A percentile compares a stretch with the other conserved stretches of the same genome.
Evolutionary conservation across 371 early-diverging fungal genomes (phyloP).

Genomic region (Syncephalis fuscata): DNA sequence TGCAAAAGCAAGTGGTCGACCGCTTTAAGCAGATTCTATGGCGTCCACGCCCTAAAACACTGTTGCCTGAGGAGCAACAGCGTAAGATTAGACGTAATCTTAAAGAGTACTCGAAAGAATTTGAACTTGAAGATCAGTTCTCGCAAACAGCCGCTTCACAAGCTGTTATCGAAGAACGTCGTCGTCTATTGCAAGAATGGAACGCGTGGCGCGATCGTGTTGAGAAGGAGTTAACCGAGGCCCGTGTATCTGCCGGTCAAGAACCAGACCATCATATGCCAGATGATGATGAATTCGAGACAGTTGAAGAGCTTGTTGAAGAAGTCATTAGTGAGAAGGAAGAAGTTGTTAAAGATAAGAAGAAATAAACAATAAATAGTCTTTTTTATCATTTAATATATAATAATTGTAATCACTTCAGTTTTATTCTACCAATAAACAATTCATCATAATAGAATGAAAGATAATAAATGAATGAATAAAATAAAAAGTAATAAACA

Average conservation of each 20-base stretch:
- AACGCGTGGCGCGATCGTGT: slow-evolving; percentile 52
- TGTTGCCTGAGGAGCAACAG: slow-evolving; percentile 68
- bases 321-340: slow-evolving; percentile 52
- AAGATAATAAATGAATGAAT: too few species aligned
- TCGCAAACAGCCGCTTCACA: slow-evolving; percentile 47
- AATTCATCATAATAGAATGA: too few species aligned
- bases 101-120: slow-evolving; percentile 66
- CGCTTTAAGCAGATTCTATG: slow-evolving; percentile 86
- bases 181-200: slow-evolving; percentile 64
- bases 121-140: slow-evolving; percentile 78
- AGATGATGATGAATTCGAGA: slow-evolving; percentile 37
- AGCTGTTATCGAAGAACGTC: slow-evolving; percentile 52
- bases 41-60: slow-evolving; percentile 85
- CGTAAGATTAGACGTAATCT: slow-evolving; percentile 80
- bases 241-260: slow-evolving; percentile 39
- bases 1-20: slow-evolving; percentile 58
- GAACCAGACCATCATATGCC: slow-evolving; percentile 12
- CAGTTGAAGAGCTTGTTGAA: slow-evolving; percentile 74
- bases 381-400: too few species aligned
- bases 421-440: too few species aligned
- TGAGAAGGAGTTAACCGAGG: slow-evolving; percentile 34
- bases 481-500: too few species aligned
- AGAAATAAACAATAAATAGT: neutral
- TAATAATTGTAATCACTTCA: too few species aligned
- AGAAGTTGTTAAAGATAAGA: slow-evolving; percentile 24